Base-by-base conservation (phyloP, 2,329 filamentous ascomycete genomes). In the Penicillium sp. region DNA sequence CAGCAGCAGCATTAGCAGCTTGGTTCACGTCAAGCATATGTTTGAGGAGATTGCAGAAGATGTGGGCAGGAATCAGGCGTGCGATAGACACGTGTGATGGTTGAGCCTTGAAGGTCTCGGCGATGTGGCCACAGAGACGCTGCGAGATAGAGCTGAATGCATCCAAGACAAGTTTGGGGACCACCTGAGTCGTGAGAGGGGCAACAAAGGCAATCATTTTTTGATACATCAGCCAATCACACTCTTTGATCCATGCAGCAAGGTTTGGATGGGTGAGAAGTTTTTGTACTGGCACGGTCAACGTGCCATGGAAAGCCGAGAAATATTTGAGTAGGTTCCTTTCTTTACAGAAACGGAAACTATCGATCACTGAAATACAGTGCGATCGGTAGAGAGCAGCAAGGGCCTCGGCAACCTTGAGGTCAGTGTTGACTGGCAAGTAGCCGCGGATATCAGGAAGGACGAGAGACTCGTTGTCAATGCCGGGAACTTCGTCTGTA, bases 241-340 rank as follows among this genome's bases (percentile, higher is more conserved):
- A 96, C 73, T 96, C 90, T 72, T 95, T 91, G 61, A 99, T 96
- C 95, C 95, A 99, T 1, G 89, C 85, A 2, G 92, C 91, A 56
- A 98, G 81, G 56, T 87, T 88, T 2, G 89, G 87, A 69, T 96
- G 87, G 14, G 88, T 87, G 69, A 99, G 89, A 2, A 99, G 80
- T 75, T 96, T 97, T 75, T 97, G 92, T 3, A 98, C 94, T 6
- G 95, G 95, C 76, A 97, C 96, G 0, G 95, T 99, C 69, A 99
- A 85, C 2, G 93, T 98, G 56, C 95, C 95, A 70, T 96, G 92
- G 74, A 99, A 98, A 1, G 94, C 95, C 6, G 90, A 93, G 73
- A 96, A 96, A 16, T 97, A 85, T 65, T 96, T 91, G 73, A 96
- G 96, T 74, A 99, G 96, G 6, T 92, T 94, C 78, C 96, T 96